Evolutionary conservation across 1,139 yeast species (phyloP).

Genomic region (Geotrichum fermentans): DNA sequence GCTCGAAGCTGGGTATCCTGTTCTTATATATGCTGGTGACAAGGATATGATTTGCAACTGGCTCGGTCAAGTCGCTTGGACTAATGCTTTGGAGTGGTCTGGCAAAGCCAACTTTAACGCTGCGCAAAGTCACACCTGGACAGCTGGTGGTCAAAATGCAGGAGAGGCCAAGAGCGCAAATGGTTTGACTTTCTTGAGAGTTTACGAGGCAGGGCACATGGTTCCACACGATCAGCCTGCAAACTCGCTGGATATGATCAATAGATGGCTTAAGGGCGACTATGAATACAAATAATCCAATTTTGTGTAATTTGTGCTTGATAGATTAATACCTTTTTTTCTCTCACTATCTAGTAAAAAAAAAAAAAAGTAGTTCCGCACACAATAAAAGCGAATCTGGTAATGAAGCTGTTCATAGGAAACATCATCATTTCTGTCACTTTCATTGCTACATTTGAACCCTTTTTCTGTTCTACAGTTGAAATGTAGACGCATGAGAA

Average conservation of each 20-base stretch:
- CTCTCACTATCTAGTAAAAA: neutral
- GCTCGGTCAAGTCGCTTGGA: slow-evolving; percentile 82
- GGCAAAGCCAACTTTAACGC: slow-evolving; percentile 32
- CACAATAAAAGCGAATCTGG: no score
- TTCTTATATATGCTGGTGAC: slow-evolving; percentile 81
- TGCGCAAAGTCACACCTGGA: slow-evolving; percentile 29
- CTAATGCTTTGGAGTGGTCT: slow-evolving; percentile 61
- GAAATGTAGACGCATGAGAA: no score
- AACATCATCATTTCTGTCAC: no score
- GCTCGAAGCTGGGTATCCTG: slow-evolving; percentile 60
- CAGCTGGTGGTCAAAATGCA: slow-evolving; percentile 39
- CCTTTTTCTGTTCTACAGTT: no score
- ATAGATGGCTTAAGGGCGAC: slow-evolving; percentile 52
- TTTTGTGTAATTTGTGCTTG: no score
- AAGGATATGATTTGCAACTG: slow-evolving; percentile 88
- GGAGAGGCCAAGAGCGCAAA: slow-evolving; percentile 45
- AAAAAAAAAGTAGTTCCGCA: no score
- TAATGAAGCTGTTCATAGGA: no score
- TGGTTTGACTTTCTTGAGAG: slow-evolving; percentile 54
- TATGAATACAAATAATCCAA: neutral
- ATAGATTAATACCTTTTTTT: neutral
- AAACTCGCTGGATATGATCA: slow-evolving; percentile 62
- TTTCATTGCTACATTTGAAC: no score
- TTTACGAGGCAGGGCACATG: slow-evolving; percentile 61
- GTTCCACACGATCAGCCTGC: slow-evolving; percentile 74